Evolutionary conservation across 768 basidiomycete genomes (phyloP).

Genomic region (Trametopsis cervina): DNA sequence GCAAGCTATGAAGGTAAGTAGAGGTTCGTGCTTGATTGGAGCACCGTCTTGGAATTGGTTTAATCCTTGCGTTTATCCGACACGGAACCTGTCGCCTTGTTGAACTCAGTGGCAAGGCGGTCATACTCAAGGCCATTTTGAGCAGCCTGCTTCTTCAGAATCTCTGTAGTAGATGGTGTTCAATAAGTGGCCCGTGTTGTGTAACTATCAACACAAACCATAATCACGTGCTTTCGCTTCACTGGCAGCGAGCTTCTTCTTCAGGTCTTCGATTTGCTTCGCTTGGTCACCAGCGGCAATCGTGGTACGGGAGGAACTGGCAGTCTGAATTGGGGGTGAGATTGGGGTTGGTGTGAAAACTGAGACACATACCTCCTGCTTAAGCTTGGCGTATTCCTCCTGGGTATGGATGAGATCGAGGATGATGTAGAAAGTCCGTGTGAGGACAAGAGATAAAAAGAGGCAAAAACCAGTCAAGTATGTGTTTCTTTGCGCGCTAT

Average conservation of each 20-base stretch:
- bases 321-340: constrained; percentile 21
- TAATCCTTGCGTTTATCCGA: constrained; percentile 66
- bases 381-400: constrained; percentile 80
- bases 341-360: not conserved
- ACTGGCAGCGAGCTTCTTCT: constrained; percentile 52
- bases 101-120: constrained; percentile 72
- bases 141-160: constrained; percentile 73
- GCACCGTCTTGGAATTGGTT: no score
- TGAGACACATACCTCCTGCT: constrained; percentile 38
- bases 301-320: constrained; percentile 25
- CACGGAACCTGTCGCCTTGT: constrained; percentile 53
- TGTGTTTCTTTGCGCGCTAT: constrained; percentile 80
- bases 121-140: constrained; percentile 80
- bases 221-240: constrained; percentile 55
- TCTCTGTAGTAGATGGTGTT: constrained; percentile 41
- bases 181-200: not conserved
- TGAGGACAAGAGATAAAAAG: constrained; percentile 92
- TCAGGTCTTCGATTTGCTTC: constrained; percentile 60
- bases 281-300: constrained; percentile 32
- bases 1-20: no score
- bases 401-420: constrained; percentile 88
- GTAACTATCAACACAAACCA: constrained; percentile 10
- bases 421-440: constrained; percentile 87
- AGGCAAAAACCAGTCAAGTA: constrained; percentile 92
- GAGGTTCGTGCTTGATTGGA: no score